Base-by-base conservation (phyloP, 2,329 filamentous ascomycete genomes). In the Alternaria ventricosa region DNA sequence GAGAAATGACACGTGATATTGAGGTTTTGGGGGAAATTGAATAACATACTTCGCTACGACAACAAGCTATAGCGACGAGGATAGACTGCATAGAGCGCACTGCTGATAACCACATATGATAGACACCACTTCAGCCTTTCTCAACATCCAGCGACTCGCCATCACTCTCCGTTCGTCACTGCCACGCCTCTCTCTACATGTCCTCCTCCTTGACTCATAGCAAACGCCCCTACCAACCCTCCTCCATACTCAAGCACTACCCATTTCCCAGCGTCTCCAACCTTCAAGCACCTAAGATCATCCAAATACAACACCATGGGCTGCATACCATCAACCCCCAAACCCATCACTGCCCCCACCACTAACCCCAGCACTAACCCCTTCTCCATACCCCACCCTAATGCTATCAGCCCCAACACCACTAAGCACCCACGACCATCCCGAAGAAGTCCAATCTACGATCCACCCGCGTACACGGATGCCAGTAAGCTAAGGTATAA, bases 241-340 rank as follows among this genome's bases (percentile, higher is more conserved):
- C 9, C 28, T 4, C 7, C 13, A 15, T 10, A n/a, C 8, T 23
- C 27, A 8, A 7, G n/a, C 28, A 20, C 1, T 15, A 11, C 6
- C 8, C 20, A 18, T 3, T 2, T 28, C n/a, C 15, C 27, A 20
- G 0, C 0, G 0, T 1, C 15, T 10, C 7, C 18, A 33, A 33
- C 18, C 4, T 28, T n/a, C 27, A 4, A 15, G 12, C 27, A 5
- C 2, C 1, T 18, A 8, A 33, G 20, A 33, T 6, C 1, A 20
- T 4, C 9, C 5, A 20, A 7, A 13, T 8, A 13, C 46, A 28
- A 28, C 6, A 12, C n/a, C 4, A 50, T 50, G 46, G 46, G 46
- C 23, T 50, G 46, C 2, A 28, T 20, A 30, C 25, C 47, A 5
- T 51, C 47, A 2, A 22, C 18, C 2, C 18, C 18, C 5, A 10